Conservation (phyloP, 140 eudicot species). For the Senecio squalidus region DNA sequence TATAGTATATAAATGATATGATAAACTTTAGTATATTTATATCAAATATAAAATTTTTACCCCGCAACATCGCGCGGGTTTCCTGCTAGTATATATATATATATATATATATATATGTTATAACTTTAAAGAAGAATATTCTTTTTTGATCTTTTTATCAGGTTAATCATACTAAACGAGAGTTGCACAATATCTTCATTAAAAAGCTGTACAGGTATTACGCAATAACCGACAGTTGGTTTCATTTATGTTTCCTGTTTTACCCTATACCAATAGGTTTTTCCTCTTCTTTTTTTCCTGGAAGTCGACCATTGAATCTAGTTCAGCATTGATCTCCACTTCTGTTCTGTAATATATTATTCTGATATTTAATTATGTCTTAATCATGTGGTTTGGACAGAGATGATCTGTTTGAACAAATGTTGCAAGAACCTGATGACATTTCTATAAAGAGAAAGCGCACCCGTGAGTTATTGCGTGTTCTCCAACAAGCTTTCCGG, state of each 20-base stretch:
- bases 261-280: too few relatives aligned
- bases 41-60: too few relatives aligned
- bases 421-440: constrained; percentile 98
- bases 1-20: too few relatives aligned
- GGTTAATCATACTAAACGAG: constrained; percentile 96
- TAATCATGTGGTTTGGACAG: constrained; percentile 33
- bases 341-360: background rate
- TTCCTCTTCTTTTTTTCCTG: too few relatives aligned
- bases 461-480: constrained; percentile 71
- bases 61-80: too few relatives aligned
- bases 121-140: too few relatives aligned
- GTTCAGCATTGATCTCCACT: too few relatives aligned
- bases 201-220: constrained; percentile 78
- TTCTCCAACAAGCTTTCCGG: constrained; percentile 90
- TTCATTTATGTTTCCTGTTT: background rate
- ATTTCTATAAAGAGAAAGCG: constrained; percentile 79
- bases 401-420: constrained; percentile 88
- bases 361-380: background rate
- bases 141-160: constrained; percentile 19
- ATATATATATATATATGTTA: too few relatives aligned
- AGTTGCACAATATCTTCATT: constrained; percentile 91
- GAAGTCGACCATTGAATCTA: too few relatives aligned
- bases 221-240: background rate
- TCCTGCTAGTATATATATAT: too few relatives aligned
- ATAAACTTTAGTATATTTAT: too few relatives aligned